phyloP scores from a whole-genome alignment of 2,329 filamentous ascomycete genomes.

The Torrubiella hemipterigena region DNA sequence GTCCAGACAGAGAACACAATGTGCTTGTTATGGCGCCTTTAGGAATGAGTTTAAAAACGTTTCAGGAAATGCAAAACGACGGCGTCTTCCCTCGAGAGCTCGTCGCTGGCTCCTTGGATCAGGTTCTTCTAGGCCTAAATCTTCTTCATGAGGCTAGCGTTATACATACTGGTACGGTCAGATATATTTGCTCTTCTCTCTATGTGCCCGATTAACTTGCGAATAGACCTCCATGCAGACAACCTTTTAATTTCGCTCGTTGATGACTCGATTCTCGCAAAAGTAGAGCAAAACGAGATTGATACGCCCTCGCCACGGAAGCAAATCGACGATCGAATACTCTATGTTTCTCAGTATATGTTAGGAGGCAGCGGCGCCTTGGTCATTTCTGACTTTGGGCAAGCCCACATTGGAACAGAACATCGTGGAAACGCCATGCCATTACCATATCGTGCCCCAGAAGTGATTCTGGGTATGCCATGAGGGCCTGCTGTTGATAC shows the following conservation, averaged over 20 bases:
- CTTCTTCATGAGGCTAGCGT: slow-evolving; percentile 14
- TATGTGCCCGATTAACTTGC: background rate
- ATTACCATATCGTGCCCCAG: slow-evolving; percentile 19
- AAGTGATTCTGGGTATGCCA: slow-evolving; percentile 22
- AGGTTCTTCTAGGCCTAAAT: slow-evolving; percentile 12
- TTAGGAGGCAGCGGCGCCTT: slow-evolving; percentile 17
- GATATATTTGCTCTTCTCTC: too few species aligned
- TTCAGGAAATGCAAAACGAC: slow-evolving; percentile 16
- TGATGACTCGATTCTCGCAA: slow-evolving; percentile 16
- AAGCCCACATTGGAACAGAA: slow-evolving; percentile 18
- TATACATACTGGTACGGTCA: slow-evolving; percentile 15
- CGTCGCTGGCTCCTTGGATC: slow-evolving; percentile 12
- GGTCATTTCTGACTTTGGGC: slow-evolving; percentile 21
- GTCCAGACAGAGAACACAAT: slow-evolving; percentile 19
- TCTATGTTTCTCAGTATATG: slow-evolving; percentile 21
- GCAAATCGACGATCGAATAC: slow-evolving; percentile 11
- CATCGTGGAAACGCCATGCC: slow-evolving; percentile 16
- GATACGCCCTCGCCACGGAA: slow-evolving; percentile 18
- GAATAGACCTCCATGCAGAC: slow-evolving; percentile 20
- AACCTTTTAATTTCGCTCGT: slow-evolving; percentile 22
- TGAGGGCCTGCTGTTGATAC: slow-evolving; percentile 21
- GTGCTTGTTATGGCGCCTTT: slow-evolving; percentile 22
- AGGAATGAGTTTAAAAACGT: slow-evolving; percentile 22
- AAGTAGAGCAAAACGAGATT: slow-evolving; percentile 18
- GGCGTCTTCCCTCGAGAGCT: slow-evolving; percentile 15